Evolutionary conservation across 1,284 basidiomycete genomes (phyloP).

Genomic region (Apiotrichum gamsii): DNA sequence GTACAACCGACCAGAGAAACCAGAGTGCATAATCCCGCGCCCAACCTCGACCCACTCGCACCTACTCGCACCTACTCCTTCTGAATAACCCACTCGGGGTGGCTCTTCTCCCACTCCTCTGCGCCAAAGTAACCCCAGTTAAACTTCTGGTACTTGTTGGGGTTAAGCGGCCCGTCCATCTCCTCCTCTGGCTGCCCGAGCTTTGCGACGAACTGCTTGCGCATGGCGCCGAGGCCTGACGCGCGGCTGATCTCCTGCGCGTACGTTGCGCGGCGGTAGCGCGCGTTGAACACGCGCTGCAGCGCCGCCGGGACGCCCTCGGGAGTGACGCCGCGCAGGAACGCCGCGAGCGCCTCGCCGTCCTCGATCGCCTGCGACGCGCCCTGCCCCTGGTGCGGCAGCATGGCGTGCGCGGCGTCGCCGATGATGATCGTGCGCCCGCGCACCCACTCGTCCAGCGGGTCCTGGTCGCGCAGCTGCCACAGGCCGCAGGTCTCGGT

Average conservation of each 20-base stretch:
- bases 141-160: slow-evolving; percentile 23
- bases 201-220: slow-evolving; percentile 2
- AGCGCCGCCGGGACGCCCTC: slow-evolving; percentile 18
- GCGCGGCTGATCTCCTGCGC: slow-evolving; percentile 27
- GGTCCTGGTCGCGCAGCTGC: slow-evolving; percentile 38
- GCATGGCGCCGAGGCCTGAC: slow-evolving; percentile 1
- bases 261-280: slow-evolving; percentile 26
- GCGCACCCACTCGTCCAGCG: slow-evolving; percentile 28
- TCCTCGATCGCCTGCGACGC: slow-evolving; percentile 30
- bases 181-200: slow-evolving; percentile 6
- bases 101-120: slow-evolving; percentile 25
- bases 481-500: slow-evolving; percentile 1
- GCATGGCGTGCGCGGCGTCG: slow-evolving; percentile 38
- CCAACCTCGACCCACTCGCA: no score
- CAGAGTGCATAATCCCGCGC: no score
- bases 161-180: slow-evolving; percentile 15
- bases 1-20: no score
- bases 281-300: slow-evolving; percentile 19
- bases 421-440: slow-evolving; percentile 33
- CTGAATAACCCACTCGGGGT: slow-evolving; percentile 5
- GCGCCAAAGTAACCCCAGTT: slow-evolving; percentile 32
- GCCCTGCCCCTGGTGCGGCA: slow-evolving; percentile 33
- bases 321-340: slow-evolving; percentile 10
- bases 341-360: slow-evolving; percentile 22
- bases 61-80: no score